phyloP scores from a whole-genome alignment of 1,284 basidiomycete species.

The Trametes polyzona region DNA sequence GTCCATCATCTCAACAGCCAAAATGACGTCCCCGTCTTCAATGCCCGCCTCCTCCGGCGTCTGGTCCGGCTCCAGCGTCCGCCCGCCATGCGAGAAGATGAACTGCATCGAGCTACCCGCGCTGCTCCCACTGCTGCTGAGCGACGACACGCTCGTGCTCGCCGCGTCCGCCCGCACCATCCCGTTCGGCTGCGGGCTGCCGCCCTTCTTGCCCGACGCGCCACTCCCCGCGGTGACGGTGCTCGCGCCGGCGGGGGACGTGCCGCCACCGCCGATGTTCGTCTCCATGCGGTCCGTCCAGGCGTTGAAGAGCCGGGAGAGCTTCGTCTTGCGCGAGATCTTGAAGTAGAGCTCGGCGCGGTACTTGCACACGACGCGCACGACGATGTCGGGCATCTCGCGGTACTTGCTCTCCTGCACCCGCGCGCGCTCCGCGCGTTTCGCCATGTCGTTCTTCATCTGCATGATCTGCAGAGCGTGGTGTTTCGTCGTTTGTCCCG shows the following conservation, averaged over 20 bases:
- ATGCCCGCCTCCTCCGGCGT: constrained; percentile 85
- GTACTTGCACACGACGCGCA: constrained; percentile 84
- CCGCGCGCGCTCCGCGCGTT: constrained; percentile 74
- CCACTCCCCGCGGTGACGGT: neutral
- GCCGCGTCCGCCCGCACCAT: constrained; percentile 49
- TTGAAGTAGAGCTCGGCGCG: constrained; percentile 88
- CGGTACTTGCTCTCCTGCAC: constrained; percentile 76
- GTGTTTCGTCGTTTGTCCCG: neutral
- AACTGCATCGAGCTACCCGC: constrained; percentile 59
- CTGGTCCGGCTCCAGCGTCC: constrained; percentile 71
- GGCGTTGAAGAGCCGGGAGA: constrained; percentile 78
- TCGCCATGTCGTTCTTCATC: constrained; percentile 78
- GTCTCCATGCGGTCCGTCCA: constrained; percentile 85
- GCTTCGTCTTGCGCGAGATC: constrained; percentile 83
- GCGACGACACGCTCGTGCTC: constrained; percentile 35
- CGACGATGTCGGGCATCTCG: constrained; percentile 80
- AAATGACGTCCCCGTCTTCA: constrained; percentile 83
- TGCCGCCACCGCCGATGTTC: constrained; percentile 21
- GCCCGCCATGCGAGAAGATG: constrained; percentile 79
- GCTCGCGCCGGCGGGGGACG: constrained; percentile 5
- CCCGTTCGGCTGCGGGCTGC: constrained; percentile 45
- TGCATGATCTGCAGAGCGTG: constrained; percentile 57
- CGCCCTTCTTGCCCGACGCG: constrained; percentile 33
- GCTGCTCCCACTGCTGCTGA: too few relatives aligned
- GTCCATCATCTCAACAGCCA: constrained; percentile 86